Evolutionary conservation across 2,329 filamentous ascomycete species (phyloP), one percentile per base, ranked within the genome.

Genomic region (Pestalotiopsis sp.): DNA sequence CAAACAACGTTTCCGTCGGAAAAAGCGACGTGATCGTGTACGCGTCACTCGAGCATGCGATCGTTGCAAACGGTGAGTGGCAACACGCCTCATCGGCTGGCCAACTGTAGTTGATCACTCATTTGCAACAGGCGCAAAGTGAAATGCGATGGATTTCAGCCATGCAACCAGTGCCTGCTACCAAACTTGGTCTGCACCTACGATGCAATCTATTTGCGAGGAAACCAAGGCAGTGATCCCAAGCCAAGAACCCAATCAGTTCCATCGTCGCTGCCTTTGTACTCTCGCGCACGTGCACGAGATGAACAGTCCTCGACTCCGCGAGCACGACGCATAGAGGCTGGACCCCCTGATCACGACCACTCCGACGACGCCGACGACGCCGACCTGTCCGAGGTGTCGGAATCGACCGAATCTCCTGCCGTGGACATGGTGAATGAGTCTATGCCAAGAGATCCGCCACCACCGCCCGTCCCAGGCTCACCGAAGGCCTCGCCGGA

Each of bases 31-130:
- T 39, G 81, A 82, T 61, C 74, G 82, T n/a, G 78, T 78, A 25
- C 78, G 83, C 65, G 83, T 84, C 65, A 84, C 81, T 69, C 78
- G 83, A 45, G 83, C 83, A 20, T 85, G 83, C 72, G 83, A 85
- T 74, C 76, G 80, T 67, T 85, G 83, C 75, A 85, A 85, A 74
- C 82, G 78, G 83, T 84, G 73, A 75, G 78, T 72, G 14, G 4
- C 12, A 27, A 25, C 59, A 45, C 41, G 52, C 45, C 23, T 3
- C 12, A 23, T n/a, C 6, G n/a, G 4, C n/a, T 39, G 11, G 0
- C 31, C 17, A 36, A n/a, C 23, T 45, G 9, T 14, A 23, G 38
- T 49, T 39, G 9, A 66, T 41, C 9, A 12, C 4, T 45, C 41
- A 4, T 13, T 3, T 7, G n/a, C 12, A 6, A 12, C 63, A 79